A percentile compares a stretch with the other conserved stretches of the same genome.
Conservation (phyloP, 2,329 filamentous ascomycete genomes). For the Neonectria magnoliae region DNA sequence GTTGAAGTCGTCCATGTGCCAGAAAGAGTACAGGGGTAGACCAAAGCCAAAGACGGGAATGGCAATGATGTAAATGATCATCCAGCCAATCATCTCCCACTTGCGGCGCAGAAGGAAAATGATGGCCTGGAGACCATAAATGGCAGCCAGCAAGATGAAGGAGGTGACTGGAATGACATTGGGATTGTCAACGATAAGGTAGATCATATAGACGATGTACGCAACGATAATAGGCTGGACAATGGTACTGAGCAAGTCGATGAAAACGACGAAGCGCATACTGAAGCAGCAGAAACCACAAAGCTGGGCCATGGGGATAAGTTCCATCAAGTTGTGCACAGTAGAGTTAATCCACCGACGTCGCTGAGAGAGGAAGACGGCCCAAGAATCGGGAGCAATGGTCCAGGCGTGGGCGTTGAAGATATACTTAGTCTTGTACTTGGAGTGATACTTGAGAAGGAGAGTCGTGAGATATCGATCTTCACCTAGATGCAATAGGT, state of each 20-base stretch:
- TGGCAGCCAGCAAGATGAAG: slow-evolving; percentile 91
- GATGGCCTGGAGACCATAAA: slow-evolving; percentile 95
- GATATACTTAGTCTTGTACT: slow-evolving; percentile 99
- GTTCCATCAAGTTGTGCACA: slow-evolving; percentile 95
- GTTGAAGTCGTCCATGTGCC: slow-evolving; percentile 99
- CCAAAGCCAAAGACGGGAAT: slow-evolving; percentile 92
- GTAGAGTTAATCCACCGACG: slow-evolving; percentile 99
- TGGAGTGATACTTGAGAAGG: slow-evolving; percentile 88
- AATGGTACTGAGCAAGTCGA: slow-evolving; percentile 91
- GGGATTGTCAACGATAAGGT: slow-evolving; percentile 70
- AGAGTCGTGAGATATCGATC: slow-evolving; percentile 97
- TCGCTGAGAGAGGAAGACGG: slow-evolving; percentile 95
- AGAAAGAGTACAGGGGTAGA: slow-evolving; percentile 94
- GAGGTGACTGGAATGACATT: slow-evolving; percentile 81
- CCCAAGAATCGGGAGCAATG: slow-evolving; percentile 93
- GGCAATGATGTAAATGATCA: slow-evolving; percentile 93
- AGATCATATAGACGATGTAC: slow-evolving; percentile 91
- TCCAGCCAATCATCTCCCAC: slow-evolving; percentile 99
- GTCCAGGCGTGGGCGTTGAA: slow-evolving; percentile 94
- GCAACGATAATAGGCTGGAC: slow-evolving; percentile 91
- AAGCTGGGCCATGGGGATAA: slow-evolving; percentile 91
- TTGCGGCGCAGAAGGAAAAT: slow-evolving; percentile 97
- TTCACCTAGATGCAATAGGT: slow-evolving; percentile 93
- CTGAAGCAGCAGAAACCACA: slow-evolving; percentile 99
- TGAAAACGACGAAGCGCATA: slow-evolving; percentile 97